phyloP scores from a whole-genome alignment of 2,329 filamentous ascomycete species.

The Aspergillus terreus region DNA sequence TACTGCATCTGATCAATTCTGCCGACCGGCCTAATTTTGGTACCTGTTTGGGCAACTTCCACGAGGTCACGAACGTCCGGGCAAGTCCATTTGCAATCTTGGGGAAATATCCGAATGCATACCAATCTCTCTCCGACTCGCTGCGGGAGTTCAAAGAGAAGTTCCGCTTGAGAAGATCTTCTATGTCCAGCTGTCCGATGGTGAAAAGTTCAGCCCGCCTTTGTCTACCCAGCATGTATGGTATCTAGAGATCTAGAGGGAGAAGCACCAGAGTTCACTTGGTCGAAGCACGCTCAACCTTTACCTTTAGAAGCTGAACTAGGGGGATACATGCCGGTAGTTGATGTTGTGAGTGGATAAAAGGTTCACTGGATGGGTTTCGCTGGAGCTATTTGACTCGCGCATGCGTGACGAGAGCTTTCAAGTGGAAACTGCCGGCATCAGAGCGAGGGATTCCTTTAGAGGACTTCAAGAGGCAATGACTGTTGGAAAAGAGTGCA shows the following conservation, averaged over 20 bases:
- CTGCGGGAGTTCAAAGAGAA: constrained; percentile 16
- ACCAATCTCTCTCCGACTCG: constrained; percentile 18
- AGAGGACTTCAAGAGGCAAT: constrained; percentile 13
- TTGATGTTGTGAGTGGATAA: constrained; percentile 24
- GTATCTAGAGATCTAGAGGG: constrained; percentile 23
- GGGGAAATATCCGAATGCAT: constrained; percentile 23
- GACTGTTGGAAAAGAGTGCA: background rate
- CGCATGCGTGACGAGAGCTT: constrained; percentile 20
- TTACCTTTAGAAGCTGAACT: constrained; percentile 28
- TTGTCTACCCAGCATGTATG: constrained; percentile 28
- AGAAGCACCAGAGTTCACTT: constrained; percentile 26
- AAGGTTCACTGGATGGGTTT: constrained; percentile 31
- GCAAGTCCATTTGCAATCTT: constrained; percentile 21
- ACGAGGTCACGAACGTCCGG: constrained; percentile 31
- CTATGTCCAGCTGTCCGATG: constrained; percentile 37
- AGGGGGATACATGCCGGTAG: constrained; percentile 26
- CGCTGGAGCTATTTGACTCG: constrained; percentile 31
- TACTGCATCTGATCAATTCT: constrained; percentile 21
- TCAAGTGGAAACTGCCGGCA: constrained; percentile 14
- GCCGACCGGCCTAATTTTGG: constrained; percentile 36
- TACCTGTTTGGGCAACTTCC: constrained; percentile 37
- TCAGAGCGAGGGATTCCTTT: constrained; percentile 18
- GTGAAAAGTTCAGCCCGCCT: constrained; percentile 28
- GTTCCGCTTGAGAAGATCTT: constrained; percentile 28
- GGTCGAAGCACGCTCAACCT: constrained; percentile 27